Evolutionary conservation across 2,329 filamentous ascomycete species (phyloP), one percentile per base, ranked within the genome.

Genomic region (Raffaelea arxii): DNA sequence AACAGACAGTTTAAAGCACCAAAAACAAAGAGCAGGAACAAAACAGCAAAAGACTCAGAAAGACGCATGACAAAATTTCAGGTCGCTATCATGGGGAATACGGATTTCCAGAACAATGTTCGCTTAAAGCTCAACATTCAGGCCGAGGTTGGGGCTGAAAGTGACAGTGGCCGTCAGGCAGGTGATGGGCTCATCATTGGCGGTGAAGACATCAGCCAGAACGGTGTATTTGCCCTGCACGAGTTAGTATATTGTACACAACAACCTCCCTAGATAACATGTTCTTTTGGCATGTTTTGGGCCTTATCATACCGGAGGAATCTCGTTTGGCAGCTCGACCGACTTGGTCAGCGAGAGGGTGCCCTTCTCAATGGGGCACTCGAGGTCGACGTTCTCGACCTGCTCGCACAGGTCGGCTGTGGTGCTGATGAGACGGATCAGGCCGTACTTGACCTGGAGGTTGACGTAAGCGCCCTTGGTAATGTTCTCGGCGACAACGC

Each of bases 391-490:
- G 55, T 96, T 89, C 62, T 77, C 72, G 54, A 94, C 78, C 63
- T 94, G 84, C 50, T 96, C 86, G 71, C 92, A 98, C 32, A 97
- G 77, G 61, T 95, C 84, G 58, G 83, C 81, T 55, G 75, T 77
- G 54, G 85, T 85, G 64, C 78, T 86, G 65, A 98, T 80, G 53
- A 98, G 77, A 46, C 81, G 86, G 65, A 98, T 96, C 54, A 95
- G 74, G 50, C 91, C 91, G 65, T 94, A 96, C 70, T 95, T 96
- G 68, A 98, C 91, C 55, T 82, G 77, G 36, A 98, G 65, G 41
- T 83, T 73, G 52, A 96, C 84, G 57, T 86, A 87, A 50, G 91
- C 87, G 49, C 88, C 91, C 49, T 88, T 63, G 46, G 80, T 76
- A 53, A 98, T 80, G 44, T 74, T 67, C 59, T 94, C 67, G 55